These are phyloP conservation scores for Colletotrichum sp. DNA, from an alignment of 2,329 filamentous ascomycete species.

Conservation along the genomic window DNA sequence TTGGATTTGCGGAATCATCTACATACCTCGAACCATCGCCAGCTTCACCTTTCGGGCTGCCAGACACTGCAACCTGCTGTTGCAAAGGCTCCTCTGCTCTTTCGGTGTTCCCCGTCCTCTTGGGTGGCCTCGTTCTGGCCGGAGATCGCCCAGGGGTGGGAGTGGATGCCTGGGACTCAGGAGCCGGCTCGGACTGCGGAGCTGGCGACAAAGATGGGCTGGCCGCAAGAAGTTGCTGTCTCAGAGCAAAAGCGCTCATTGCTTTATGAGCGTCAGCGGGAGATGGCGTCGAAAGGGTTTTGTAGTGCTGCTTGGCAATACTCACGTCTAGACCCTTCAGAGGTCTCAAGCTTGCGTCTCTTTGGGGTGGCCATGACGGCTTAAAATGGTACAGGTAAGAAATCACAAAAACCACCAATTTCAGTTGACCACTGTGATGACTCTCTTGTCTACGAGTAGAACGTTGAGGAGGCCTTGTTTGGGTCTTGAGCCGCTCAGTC, in stretches of 20 bases:
- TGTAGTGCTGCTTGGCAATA: not conserved
- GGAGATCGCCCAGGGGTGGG: not conserved
- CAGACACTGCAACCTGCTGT: not conserved
- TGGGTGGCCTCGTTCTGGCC: not conserved
- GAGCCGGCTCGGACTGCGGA: not conserved
- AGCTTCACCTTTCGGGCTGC: not conserved
- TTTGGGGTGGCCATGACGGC: constrained; percentile 37
- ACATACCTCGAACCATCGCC: not conserved
- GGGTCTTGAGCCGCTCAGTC: not conserved
- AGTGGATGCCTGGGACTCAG: not conserved
- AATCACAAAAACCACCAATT: not conserved
- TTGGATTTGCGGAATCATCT: not conserved
- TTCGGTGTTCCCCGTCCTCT: not conserved
- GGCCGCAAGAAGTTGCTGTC: constrained; percentile 35
- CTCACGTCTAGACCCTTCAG: constrained; percentile 36
- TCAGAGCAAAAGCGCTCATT: constrained; percentile 50
- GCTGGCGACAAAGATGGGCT: constrained; percentile 13
- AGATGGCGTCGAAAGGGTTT: not conserved
- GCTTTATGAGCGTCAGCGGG: constrained; percentile 26
- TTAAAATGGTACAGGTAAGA: not conserved
- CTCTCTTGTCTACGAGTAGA: not conserved
- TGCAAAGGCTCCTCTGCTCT: not conserved
- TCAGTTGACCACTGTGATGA: not conserved
- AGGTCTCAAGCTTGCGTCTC: constrained; percentile 44
- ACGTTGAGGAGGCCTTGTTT: not conserved